Evolutionary conservation across 1,284 basidiomycete species (phyloP), one percentile per base, ranked within the genome.

Genomic region (Nidula niveotomentosa): DNA sequence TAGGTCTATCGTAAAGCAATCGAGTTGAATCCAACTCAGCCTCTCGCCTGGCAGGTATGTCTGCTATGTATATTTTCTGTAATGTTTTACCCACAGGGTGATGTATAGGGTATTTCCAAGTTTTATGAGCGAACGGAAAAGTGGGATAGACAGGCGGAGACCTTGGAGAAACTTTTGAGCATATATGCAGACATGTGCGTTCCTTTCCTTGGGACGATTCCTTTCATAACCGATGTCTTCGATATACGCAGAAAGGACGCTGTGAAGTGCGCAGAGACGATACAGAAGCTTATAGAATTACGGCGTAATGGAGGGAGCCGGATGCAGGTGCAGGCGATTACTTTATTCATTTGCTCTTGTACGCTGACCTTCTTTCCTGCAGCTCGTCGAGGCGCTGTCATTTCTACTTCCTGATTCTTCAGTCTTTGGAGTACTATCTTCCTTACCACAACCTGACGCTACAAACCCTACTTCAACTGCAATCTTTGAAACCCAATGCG

Each of bases 1-100:
- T 59, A 95, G 93, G 80, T 82, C 33, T 96, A 94, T 66, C 78
- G 78, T 36, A 88, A 81, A 59, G 94, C 93, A 1, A 88, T 85
- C 49, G 73, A 76, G n/a, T 55, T 83, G 15, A 83, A 84, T 56
- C 82, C 85, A 6, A 78, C 83, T 1, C 86, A 91, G 63, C 71
- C 79, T 3, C 75, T 93, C 15, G 92, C 92, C 7, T 88, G 87
- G 87, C 91, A 93, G 84, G 90, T 86, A 60, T 17, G 74, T 69
- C n/a, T 1, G 10, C 12, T 41, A n/a, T 18, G 5, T 17, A 15
- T 6, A 8, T 12, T n/a, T 34, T 15, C 3, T 57, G 15, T 23
- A 39, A 30, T 33, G 36, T 17, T 39, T 10, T 46, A 2, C 39
- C 45, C 12, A 48, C 30, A 49, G 1, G n/a, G 35, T n/a, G 15